Evolutionary conservation across 257 asterid species (phyloP).

Genomic region (Eustoma russellianum): DNA sequence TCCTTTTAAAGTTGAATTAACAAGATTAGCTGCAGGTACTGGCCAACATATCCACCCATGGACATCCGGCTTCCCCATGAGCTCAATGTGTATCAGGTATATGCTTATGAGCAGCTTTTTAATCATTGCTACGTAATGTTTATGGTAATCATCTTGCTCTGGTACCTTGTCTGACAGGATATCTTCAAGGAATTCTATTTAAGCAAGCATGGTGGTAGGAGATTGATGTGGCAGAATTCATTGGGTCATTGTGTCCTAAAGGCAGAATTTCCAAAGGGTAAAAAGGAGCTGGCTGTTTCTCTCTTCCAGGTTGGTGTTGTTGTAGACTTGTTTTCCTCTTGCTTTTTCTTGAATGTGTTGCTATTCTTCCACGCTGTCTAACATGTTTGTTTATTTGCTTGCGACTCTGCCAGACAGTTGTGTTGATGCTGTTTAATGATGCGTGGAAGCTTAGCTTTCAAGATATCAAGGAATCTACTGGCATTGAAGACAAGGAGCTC

Average conservation of each 20-base stretch:
- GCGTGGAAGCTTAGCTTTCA: conserved; percentile 75
- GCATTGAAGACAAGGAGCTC: conserved; percentile 90
- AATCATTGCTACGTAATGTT: too few species aligned
- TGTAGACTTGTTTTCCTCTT: conserved; percentile 2
- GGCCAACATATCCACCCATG: conserved; percentile 99
- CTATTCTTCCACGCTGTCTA: background rate
- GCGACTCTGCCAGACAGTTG: conserved; percentile 60
- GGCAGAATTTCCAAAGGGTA: conserved; percentile 80
- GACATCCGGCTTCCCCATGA: conserved; percentile 93
- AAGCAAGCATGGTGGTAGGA: conserved; percentile 93
- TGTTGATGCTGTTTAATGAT: conserved; percentile 88
- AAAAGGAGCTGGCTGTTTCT: conserved; percentile 96
- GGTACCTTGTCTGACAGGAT: conserved; percentile 43
- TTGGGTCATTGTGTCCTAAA: conserved; percentile 93
- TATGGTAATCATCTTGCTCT: background rate
- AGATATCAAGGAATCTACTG: conserved; percentile 86
- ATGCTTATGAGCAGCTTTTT: too few species aligned
- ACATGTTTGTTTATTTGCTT: conserved; percentile 4
- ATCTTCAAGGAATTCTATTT: conserved; percentile 91
- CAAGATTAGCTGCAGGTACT: conserved; percentile 50
- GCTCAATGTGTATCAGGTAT: conserved; percentile 92
- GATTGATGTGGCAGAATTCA: conserved; percentile 98
- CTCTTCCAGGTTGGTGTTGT: conserved; percentile 74
- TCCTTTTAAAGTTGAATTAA: conserved; percentile 1
- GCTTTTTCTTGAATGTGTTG: conserved; percentile 1